Evolutionary conservation across 2,329 filamentous ascomycete species (phyloP), one percentile per base, ranked within the genome.

Genomic region (Emergomyces orientalis): DNA sequence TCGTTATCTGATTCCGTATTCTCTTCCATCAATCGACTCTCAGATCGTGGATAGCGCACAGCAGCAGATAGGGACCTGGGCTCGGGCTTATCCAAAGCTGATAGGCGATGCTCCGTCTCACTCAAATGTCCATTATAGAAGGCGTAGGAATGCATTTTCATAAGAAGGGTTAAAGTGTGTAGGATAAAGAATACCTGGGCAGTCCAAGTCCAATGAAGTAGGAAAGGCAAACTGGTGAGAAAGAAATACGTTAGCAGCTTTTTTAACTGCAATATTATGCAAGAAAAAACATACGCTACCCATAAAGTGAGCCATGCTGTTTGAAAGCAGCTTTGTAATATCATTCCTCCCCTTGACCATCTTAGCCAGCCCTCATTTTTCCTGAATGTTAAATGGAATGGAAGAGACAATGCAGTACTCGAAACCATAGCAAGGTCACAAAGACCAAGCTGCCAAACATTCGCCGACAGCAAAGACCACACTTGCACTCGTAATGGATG

Each of bases 141-240:
- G 30, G 91, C 89, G 72, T 96, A 99, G 6, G 92, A 97, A 75
- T 99, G 94, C 86, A 97, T 94, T 81, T 99, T 99, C 94, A 99
- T 99, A 59, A 97, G 86, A 25, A 99, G 82, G 8, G 90, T 88
- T 76, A 99, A 86, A 52, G 91, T 88, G 76, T 99, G 94, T 41
- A 99, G 81, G 13, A 92, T 88, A 69, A 99, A 84, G 75, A 95
- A 99, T 47, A 99, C 94, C 72, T 97, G 94, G 2, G 93, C 88
- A 0, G 94, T 99, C 94, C 94, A 99, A 2, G 91, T 90, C 94
- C 94, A 99, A 60, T 88, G 82, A 9, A 95, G 81, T 69, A 88
- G 75, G 67, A 97, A 97, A 0, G 94, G 94, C 72, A 91, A 86
- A 62, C 81, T 83, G 62, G 58, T 41, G 37, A 63, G 55, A 32